phyloP scores from a whole-genome alignment of 306 rosid genomes.

The Herpetospermum pedunculosum region DNA sequence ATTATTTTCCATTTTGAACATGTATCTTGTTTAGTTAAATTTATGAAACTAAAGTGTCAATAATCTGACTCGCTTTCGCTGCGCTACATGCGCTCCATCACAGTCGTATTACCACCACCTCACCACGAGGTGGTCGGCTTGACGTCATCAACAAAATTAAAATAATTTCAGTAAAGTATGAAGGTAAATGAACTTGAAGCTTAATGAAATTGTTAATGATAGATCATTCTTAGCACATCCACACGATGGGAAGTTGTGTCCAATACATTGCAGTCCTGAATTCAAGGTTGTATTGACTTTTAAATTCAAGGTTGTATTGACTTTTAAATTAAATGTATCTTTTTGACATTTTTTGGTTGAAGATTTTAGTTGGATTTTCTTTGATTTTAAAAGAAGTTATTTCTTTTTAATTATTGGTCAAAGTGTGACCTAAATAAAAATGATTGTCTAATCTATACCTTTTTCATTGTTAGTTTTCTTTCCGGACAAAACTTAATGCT shows the following conservation, averaged over 20 bases:
- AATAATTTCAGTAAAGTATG: too few relatives aligned
- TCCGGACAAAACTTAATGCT: not conserved
- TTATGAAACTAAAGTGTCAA: too few relatives aligned
- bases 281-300: not conserved
- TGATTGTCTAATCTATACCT: not conserved
- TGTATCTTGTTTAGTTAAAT: too few relatives aligned
- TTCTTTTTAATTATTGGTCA: not conserved
- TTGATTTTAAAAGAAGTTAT: not conserved
- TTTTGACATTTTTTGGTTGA: not conserved
- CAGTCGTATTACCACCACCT: too few relatives aligned
- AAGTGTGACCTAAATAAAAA: not conserved
- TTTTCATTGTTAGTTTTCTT: not conserved
- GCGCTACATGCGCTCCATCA: too few relatives aligned
- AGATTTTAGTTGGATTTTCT: not conserved
- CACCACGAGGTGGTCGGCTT: too few relatives aligned
- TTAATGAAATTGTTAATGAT: not conserved
- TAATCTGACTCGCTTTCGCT: too few relatives aligned
- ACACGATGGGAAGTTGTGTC: not conserved
- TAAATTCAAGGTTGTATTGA: not conserved
- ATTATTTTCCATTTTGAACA: too few relatives aligned
- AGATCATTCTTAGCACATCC: not conserved
- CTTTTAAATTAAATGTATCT: not conserved
- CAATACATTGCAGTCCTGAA: conserved; percentile 1
- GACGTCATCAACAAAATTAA: too few relatives aligned
- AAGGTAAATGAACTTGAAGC: too few relatives aligned